These are phyloP conservation scores for Aurinia saxatilis DNA, from an alignment of 345 rosid species.

Conservation along the genomic window DNA sequence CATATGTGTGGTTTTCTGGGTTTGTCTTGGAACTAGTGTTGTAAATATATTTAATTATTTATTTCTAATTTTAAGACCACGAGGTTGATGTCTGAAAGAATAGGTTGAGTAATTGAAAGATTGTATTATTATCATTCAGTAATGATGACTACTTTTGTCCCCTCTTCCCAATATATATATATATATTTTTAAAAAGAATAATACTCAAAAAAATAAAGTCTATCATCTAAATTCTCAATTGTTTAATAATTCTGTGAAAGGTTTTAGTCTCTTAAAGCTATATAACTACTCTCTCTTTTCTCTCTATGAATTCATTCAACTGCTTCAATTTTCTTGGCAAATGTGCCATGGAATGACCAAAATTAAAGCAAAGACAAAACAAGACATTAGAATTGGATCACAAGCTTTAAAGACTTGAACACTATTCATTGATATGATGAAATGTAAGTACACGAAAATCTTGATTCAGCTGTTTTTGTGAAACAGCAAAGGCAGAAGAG, in stretches of 20 bases:
- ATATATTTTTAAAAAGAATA: not conserved
- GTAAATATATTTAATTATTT: slow-evolving; percentile 19
- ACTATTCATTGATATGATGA: slow-evolving; percentile 14
- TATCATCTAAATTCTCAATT: slow-evolving; percentile 17
- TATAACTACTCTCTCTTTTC: slow-evolving; percentile 22
- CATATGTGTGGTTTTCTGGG: slow-evolving; percentile 33
- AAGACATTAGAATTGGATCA: slow-evolving; percentile 8
- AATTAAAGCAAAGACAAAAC: slow-evolving; percentile 21
- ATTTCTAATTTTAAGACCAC: slow-evolving; percentile 32
- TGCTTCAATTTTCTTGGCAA: slow-evolving; percentile 33
- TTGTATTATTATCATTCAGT: slow-evolving; percentile 51
- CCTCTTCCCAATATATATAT: slow-evolving; percentile 19
- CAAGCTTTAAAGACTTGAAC: not conserved
- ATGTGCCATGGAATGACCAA: slow-evolving; percentile 27
- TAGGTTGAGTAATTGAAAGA: slow-evolving; percentile 30
- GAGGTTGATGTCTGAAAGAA: slow-evolving; percentile 68
- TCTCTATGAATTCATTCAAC: slow-evolving; percentile 32
- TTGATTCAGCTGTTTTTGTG: slow-evolving; percentile 21
- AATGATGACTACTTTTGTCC: slow-evolving; percentile 64
- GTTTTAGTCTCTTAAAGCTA: slow-evolving; percentile 33
- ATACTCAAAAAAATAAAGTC: not conserved
- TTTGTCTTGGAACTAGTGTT: slow-evolving; percentile 30
- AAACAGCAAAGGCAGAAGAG: not conserved
- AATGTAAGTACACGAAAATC: not conserved
- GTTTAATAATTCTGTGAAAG: slow-evolving; percentile 35